A percentile compares a stretch with the other conserved stretches of the same genome.
phyloP scores from a whole-genome alignment of 1,284 basidiomycete genomes.

The Ustilago cynodontis region DNA sequence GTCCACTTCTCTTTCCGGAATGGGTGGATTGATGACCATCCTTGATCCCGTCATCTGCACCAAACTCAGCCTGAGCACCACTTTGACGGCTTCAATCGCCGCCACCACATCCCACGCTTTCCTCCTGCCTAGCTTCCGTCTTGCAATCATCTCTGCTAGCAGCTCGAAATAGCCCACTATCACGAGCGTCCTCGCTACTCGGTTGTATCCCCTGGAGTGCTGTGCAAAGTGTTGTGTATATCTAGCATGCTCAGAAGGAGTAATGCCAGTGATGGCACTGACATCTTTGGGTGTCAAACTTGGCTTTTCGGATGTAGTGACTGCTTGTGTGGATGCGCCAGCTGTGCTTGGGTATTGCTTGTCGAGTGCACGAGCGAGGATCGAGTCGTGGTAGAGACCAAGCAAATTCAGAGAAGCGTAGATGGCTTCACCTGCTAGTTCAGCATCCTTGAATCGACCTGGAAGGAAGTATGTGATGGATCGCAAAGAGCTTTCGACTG shows the following conservation, averaged over 20 bases:
- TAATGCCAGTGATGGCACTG: slow-evolving; percentile 23
- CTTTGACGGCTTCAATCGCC: slow-evolving; percentile 70
- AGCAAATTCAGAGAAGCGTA: slow-evolving; percentile 71
- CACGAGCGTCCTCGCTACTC: slow-evolving; percentile 65
- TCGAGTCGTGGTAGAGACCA: slow-evolving; percentile 71
- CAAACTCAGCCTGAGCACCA: slow-evolving; percentile 67
- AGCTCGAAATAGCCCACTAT: slow-evolving; percentile 69
- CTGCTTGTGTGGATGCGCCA: background rate
- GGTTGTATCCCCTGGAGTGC: slow-evolving; percentile 63
- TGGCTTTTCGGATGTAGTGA: slow-evolving; percentile 14
- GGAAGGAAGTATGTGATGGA: slow-evolving; percentile 94
- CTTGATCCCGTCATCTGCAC: slow-evolving; percentile 68
- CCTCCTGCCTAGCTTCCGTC: slow-evolving; percentile 61
- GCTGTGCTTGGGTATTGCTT: slow-evolving; percentile 21
- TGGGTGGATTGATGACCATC: slow-evolving; percentile 69
- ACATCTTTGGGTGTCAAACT: background rate
- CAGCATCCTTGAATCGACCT: slow-evolving; percentile 95
- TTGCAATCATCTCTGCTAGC: slow-evolving; percentile 70
- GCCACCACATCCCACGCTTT: slow-evolving; percentile 71
- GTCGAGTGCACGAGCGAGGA: slow-evolving; percentile 67
- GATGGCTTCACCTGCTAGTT: slow-evolving; percentile 74
- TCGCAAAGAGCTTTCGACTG: slow-evolving; percentile 86
- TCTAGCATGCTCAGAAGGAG: slow-evolving; percentile 70
- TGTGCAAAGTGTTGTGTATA: slow-evolving; percentile 70
- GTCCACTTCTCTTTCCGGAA: slow-evolving; percentile 69